Evolutionary conservation across 352 stramenopile genomes (phyloP), one percentile per base, ranked within the genome.

Genomic region (Pythium phragmiticola): DNA sequence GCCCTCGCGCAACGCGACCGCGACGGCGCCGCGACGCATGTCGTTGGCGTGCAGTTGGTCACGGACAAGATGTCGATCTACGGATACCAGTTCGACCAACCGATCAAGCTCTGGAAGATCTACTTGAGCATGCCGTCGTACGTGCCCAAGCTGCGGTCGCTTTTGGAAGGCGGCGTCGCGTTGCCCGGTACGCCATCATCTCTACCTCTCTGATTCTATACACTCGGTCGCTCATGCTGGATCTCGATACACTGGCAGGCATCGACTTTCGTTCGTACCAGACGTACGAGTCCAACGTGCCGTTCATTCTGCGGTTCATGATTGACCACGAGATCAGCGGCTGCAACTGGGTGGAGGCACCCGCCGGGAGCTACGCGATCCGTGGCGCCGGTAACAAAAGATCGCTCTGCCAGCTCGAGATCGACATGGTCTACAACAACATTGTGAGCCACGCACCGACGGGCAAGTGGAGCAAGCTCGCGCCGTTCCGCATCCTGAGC

Each of bases 251-350:
- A 30, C 26, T 30, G 26, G 3, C 48, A 64, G 85, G 82, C 21
- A 84, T 80, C 54, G 80, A 89, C 13, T 87, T 77, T 49, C 78
- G 81, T 11, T 80, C 70, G 36, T 95, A 85, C 68, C 85, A 96
- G 69, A 98, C 91, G 11, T 99, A 98, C 84, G 98, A 99, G 77
- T 98, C 88, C 72, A 99, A 99, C 78, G 95, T 99, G 37, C 97
- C 97, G 7, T 99, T 98, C 84, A 94, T 99, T 14, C 80, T 99
- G 65, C 92, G 98, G 11, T 99, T 98, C 79, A 99, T 99, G 96
- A 99, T 99, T 73, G 98, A 99, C 74, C 78, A 94, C 49, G 85
- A 98, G 30, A 98, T 99, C 63, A 85, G 80, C 5, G 98, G 98
- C 26, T 98, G 97, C 62, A 98, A 98, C 70, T 99, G 98, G 98